Conservation (phyloP, 352 stramenopile species). For the Phytophthora uliginosa region DNA sequence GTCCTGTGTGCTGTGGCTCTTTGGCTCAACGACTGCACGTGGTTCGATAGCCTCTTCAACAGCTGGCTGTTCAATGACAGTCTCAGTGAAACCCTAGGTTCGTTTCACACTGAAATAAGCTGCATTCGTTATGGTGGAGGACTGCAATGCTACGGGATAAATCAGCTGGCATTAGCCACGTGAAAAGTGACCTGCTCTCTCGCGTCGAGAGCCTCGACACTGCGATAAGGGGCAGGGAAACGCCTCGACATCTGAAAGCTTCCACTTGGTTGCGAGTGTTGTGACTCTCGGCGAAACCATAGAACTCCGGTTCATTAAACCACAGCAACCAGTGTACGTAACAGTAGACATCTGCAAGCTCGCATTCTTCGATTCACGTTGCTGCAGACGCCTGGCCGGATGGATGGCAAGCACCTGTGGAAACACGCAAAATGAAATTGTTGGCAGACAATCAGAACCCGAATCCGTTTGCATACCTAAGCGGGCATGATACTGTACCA, state of each 20-base stretch:
- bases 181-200: slow-evolving; percentile 18
- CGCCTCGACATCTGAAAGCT: neutral
- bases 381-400: neutral
- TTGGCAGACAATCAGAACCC: no score
- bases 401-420: neutral
- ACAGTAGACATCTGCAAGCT: slow-evolving; percentile 18
- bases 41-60: slow-evolving; percentile 10
- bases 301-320: neutral
- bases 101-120: neutral
- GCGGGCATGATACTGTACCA: no score
- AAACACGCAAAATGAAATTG: no score
- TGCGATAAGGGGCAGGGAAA: slow-evolving; percentile 22
- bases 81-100: neutral
- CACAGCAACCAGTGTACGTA: neutral
- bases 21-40: slow-evolving; percentile 21
- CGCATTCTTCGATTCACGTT: neutral
- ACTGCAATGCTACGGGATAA: slow-evolving; percentile 25
- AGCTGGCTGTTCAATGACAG: slow-evolving; percentile 25
- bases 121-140: neutral
- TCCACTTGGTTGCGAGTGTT: slow-evolving; percentile 6
- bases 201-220: slow-evolving; percentile 10
- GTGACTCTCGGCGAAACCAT: neutral
- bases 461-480: no score
- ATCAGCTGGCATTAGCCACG: slow-evolving; percentile 22
- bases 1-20: slow-evolving; percentile 19